Evolutionary conservation across 1,284 basidiomycete species (phyloP), one percentile per base, ranked within the genome.

Genomic region (Microbotryum violaceum): DNA sequence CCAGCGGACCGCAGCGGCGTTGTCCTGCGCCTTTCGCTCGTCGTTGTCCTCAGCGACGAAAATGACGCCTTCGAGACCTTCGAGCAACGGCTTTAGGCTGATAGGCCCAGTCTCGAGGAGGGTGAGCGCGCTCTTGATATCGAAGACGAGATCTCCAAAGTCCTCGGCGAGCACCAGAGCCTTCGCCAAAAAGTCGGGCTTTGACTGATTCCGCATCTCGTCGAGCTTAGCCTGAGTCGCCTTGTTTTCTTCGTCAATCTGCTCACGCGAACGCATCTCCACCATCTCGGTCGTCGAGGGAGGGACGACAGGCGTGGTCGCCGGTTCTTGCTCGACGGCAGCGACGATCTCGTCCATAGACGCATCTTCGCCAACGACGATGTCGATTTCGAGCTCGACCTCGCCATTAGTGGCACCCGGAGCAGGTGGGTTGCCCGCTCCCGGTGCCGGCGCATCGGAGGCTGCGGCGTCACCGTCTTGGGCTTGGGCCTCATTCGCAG

Each of bases 71-170:
- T 83, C 83, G 71, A 90, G 81, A 70, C 89, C 87, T 47, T 86
- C 84, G 57, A 89, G 79, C 16, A 72, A 57, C 9, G 68, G 59
- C 48, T 69, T 62, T 57, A 91, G 79, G 57, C 82, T 79, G 48
- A 80, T 80, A 52, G 87, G 31, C 18, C 25, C 49, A 3, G 54
- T 23, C 54, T 23, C 53, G 53, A 69, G 61, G 9, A 64, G 61
- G 23, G 55, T 57, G 37, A 56, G 64, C 21, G 63, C 86, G 37
- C 81, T 81, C 70, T 88, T 85, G 54, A 96, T 82, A 72, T 97
- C 92, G 72, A 96, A 96, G 53, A 97, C 85, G 50, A 97, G 81
- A 7, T 86, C 85, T 9, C 88, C 84, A 70, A 92, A 87, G 64
- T 87, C 83, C 72, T 97, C 93, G 52, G 94, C 86, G 31, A 99